Evolutionary conservation across 257 asterid species (phyloP).

Genomic region (Marsdenia floribunda): DNA sequence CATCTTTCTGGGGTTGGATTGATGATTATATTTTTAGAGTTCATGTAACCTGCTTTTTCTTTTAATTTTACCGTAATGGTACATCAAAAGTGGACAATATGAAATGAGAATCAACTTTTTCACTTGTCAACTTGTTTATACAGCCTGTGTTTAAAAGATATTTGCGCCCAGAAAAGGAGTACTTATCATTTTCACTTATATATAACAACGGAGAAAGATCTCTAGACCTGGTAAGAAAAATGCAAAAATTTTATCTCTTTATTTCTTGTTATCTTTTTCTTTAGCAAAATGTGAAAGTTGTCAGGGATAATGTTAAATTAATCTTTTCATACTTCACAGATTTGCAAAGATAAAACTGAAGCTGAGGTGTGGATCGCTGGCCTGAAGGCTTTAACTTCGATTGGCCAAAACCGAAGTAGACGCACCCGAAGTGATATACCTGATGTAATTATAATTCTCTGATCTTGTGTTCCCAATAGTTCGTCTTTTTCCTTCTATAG

Average conservation of each 20-base stretch:
- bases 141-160: slow-evolving; percentile 95
- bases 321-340: slow-evolving; percentile 41
- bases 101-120: slow-evolving; percentile 15
- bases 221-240: slow-evolving; percentile 76
- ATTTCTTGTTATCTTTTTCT: not conserved
- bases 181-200: slow-evolving; percentile 83
- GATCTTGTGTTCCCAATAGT: slow-evolving; percentile 11
- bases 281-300: not conserved
- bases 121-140: slow-evolving; percentile 19
- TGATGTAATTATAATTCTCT: slow-evolving; percentile 43
- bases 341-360: slow-evolving; percentile 88
- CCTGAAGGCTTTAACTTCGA: slow-evolving; percentile 64
- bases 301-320: not conserved
- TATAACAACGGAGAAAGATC: slow-evolving; percentile 89
- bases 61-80: slow-evolving; percentile 5
- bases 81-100: not conserved
- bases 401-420: slow-evolving; percentile 54
- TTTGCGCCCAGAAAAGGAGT: slow-evolving; percentile 95
- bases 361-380: slow-evolving; percentile 91
- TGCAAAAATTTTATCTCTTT: not conserved
- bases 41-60: slow-evolving; percentile 21
- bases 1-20: slow-evolving; percentile 16
- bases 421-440: slow-evolving; percentile 74
- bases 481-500: not conserved
- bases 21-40: slow-evolving; percentile 21